Percentiles rank a stretch among this genome's conserved stretches.
These are phyloP conservation scores for Nemania bipapillata DNA, from an alignment of 2,329 filamentous ascomycete species.

Conservation along the genomic window DNA sequence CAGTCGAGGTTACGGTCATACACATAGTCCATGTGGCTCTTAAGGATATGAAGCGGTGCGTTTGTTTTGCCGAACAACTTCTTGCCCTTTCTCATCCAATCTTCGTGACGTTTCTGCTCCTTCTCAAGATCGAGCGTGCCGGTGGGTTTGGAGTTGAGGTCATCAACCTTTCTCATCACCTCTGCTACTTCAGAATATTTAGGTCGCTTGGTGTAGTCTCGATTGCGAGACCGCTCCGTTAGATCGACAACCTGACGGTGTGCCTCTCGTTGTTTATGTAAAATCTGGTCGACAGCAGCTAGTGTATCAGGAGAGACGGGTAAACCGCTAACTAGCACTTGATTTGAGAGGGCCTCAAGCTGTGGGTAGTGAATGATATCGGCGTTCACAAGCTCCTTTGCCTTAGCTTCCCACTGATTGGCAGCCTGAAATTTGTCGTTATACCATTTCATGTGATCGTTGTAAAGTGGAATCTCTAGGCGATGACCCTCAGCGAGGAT, in stretches of 20 bases:
- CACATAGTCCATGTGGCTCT: slow-evolving; percentile 93
- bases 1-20: slow-evolving; percentile 88
- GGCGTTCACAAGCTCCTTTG: slow-evolving; percentile 89
- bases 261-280: slow-evolving; percentile 94
- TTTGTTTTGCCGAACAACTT: slow-evolving; percentile 98
- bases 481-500: slow-evolving; percentile 81
- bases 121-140: slow-evolving; percentile 94
- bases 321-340: slow-evolving; percentile 75
- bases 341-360: slow-evolving; percentile 86
- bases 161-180: slow-evolving; percentile 85
- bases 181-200: slow-evolving; percentile 91
- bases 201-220: slow-evolving; percentile 81
- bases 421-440: slow-evolving; percentile 80
- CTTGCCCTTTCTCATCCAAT: slow-evolving; percentile 99
- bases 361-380: slow-evolving; percentile 94
- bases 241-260: slow-evolving; percentile 87
- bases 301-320: slow-evolving; percentile 86
- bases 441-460: slow-evolving; percentile 81
- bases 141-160: slow-evolving; percentile 89
- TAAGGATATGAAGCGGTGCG: slow-evolving; percentile 93
- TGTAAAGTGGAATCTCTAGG: slow-evolving; percentile 80
- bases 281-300: slow-evolving; percentile 84
- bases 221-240: slow-evolving; percentile 78
- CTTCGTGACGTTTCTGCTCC: slow-evolving; percentile 92
- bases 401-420: slow-evolving; percentile 90